Percentiles rank a stretch among this genome's conserved stretches.
These are phyloP conservation scores for Tetratostichococcus sp. DNA, from an alignment of 139 green algal species.

Conservation along the genomic window DNA sequence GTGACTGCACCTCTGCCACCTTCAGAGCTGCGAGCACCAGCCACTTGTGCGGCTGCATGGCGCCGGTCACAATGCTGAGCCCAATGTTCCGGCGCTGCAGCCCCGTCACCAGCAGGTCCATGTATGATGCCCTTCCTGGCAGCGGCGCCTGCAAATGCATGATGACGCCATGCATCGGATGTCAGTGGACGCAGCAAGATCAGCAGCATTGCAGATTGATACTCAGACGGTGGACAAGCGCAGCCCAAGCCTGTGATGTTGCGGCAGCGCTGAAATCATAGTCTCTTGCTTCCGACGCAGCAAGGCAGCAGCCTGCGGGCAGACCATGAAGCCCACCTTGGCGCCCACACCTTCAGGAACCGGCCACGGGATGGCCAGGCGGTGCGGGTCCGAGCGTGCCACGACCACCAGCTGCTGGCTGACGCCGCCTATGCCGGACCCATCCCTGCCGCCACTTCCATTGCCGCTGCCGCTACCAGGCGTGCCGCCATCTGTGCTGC, in stretches of 20 bases:
- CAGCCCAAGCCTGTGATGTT: too few relatives aligned
- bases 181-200: too few relatives aligned
- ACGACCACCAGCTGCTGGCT: background rate
- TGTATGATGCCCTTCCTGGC: background rate
- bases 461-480: too few relatives aligned
- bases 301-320: background rate
- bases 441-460: too few relatives aligned
- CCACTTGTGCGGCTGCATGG: background rate
- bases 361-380: background rate
- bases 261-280: too few relatives aligned
- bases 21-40: background rate
- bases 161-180: background rate
- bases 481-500: too few relatives aligned
- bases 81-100: background rate
- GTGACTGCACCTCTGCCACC: background rate
- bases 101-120: background rate
- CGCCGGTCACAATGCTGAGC: background rate
- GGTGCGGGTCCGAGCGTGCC: background rate
- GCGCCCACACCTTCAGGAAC: background rate
- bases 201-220: too few relatives aligned
- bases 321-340: background rate
- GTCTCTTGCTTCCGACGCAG: background rate
- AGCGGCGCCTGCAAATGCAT: background rate
- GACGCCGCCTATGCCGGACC: background rate
- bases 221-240: too few relatives aligned